phyloP scores from a whole-genome alignment of 306 rosid species.

The Elaeagnus macrophylla region DNA sequence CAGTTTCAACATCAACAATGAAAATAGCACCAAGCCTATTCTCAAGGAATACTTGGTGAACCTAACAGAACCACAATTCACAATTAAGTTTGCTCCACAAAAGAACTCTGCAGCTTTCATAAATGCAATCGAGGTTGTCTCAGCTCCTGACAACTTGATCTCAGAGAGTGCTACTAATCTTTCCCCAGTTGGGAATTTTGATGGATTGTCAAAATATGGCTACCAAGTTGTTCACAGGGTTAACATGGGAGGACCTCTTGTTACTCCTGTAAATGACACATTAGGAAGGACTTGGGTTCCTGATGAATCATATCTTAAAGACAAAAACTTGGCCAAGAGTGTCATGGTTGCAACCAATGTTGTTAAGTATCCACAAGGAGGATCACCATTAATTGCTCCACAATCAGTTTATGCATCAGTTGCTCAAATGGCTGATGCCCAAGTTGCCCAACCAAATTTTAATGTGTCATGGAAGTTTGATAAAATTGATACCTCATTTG shows the following conservation, averaged over 20 bases:
- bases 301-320: slow-evolving; percentile 39
- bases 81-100: slow-evolving; percentile 54
- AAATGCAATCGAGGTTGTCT: slow-evolving; percentile 74
- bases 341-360: slow-evolving; percentile 22
- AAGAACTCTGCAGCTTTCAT: slow-evolving; percentile 53
- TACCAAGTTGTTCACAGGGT: slow-evolving; percentile 48
- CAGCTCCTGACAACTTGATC: slow-evolving; percentile 56
- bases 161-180: slow-evolving; percentile 34
- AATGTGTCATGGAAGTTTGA: slow-evolving; percentile 62
- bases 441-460: slow-evolving; percentile 28
- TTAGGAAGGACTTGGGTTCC: slow-evolving; percentile 66
- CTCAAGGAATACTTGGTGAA: slow-evolving; percentile 60
- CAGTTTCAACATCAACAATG: slow-evolving; percentile 40
- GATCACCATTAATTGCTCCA: slow-evolving; percentile 55
- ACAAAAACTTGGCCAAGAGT: slow-evolving; percentile 40
- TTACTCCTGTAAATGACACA: slow-evolving; percentile 41
- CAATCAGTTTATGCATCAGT: slow-evolving; percentile 45
- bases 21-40: slow-evolving; percentile 20
- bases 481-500: slow-evolving; percentile 48
- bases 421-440: slow-evolving; percentile 37
- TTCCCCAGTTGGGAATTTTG: slow-evolving; percentile 32
- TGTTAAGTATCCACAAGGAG: slow-evolving; percentile 32
- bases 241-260: slow-evolving; percentile 57
- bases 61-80: slow-evolving; percentile 34
- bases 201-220: slow-evolving; percentile 32